A percentile compares a stretch with the other conserved stretches of the same genome.
Evolutionary conservation across 176 grass and related monocot genomes (phyloP).

Genomic region (Juncus effusus): DNA sequence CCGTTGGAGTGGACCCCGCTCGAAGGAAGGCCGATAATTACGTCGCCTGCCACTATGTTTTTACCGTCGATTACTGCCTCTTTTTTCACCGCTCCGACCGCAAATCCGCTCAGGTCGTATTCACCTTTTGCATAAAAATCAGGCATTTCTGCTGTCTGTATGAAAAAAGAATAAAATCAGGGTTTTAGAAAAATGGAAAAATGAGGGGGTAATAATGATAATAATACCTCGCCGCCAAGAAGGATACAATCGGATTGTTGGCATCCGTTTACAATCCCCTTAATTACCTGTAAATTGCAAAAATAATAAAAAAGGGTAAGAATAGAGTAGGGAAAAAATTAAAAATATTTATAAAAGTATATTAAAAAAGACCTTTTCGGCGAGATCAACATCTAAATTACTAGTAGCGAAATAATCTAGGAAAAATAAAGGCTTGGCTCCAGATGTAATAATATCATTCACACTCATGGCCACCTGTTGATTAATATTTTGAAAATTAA

Average conservation of each 20-base stretch:
- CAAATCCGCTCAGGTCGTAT: constrained; percentile 94
- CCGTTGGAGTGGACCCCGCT: constrained; percentile 98
- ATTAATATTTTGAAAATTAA: neutral
- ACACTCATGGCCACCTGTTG: constrained; percentile 95
- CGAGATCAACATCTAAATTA: constrained; percentile 87
- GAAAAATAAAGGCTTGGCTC: constrained; percentile 91
- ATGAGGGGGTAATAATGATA: no score
- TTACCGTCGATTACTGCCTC: constrained; percentile 75
- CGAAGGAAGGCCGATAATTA: constrained; percentile 92
- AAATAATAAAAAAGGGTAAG: neutral
- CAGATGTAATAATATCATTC: constrained; percentile 91
- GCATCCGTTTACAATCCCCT: constrained; percentile 87
- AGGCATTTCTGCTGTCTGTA: constrained; percentile 97
- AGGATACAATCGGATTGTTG: constrained; percentile 75
- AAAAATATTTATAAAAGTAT: neutral
- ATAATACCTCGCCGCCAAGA: constrained; percentile 79
- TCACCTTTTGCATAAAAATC: constrained; percentile 84
- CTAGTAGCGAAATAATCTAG: constrained; percentile 91
- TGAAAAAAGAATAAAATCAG: neutral
- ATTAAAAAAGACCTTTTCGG: constrained; percentile 60
- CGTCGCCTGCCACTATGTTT: constrained; percentile 73
- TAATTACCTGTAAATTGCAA: constrained; percentile 56
- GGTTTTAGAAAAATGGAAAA: no score
- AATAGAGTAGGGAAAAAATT: neutral
- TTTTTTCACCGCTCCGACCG: constrained; percentile 83